These are phyloP conservation scores for Lentinula guzmanii DNA, from an alignment of 768 basidiomycete species.

Conservation along the genomic window DNA sequence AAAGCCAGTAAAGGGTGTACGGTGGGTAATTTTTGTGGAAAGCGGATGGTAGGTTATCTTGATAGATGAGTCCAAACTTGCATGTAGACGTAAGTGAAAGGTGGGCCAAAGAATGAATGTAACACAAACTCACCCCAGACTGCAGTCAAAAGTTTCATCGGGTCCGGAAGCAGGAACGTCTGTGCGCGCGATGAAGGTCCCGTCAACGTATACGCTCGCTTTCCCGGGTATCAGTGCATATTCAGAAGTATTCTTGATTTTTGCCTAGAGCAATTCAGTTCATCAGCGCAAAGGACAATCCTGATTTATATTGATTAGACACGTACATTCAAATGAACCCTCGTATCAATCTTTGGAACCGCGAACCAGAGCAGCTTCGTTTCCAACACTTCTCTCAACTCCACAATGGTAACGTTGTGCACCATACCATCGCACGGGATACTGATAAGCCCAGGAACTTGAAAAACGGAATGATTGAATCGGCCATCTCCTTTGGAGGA, in stretches of 20 bases:
- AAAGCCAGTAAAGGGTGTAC: constrained; percentile 21
- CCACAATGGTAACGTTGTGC: constrained; percentile 36
- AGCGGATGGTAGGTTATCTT: constrained; percentile 33
- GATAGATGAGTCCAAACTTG: constrained; percentile 34
- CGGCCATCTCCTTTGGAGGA: constrained; percentile 30
- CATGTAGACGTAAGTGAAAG: neutral
- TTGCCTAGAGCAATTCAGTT: constrained; percentile 25
- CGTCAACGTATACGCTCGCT: constrained; percentile 50
- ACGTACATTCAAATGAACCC: constrained; percentile 32
- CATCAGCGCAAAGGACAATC: neutral
- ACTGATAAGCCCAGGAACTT: constrained; percentile 33
- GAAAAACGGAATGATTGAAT: constrained; percentile 27
- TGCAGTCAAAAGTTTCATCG: constrained; percentile 38
- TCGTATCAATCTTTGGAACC: constrained; percentile 31
- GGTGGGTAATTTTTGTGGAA: constrained; percentile 25
- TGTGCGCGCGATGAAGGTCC: constrained; percentile 47
- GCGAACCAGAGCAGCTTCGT: constrained; percentile 37
- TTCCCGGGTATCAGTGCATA: constrained; percentile 43
- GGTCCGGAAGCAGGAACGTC: constrained; percentile 34
- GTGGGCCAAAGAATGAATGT: neutral
- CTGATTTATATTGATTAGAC: neutral
- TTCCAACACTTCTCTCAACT: constrained; percentile 22
- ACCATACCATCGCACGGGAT: constrained; percentile 33
- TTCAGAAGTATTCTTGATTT: constrained; percentile 47
- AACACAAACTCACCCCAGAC: constrained; percentile 31